phyloP scores from a whole-genome alignment of 2,329 filamentous ascomycete genomes.

The Venturia pyrina region DNA sequence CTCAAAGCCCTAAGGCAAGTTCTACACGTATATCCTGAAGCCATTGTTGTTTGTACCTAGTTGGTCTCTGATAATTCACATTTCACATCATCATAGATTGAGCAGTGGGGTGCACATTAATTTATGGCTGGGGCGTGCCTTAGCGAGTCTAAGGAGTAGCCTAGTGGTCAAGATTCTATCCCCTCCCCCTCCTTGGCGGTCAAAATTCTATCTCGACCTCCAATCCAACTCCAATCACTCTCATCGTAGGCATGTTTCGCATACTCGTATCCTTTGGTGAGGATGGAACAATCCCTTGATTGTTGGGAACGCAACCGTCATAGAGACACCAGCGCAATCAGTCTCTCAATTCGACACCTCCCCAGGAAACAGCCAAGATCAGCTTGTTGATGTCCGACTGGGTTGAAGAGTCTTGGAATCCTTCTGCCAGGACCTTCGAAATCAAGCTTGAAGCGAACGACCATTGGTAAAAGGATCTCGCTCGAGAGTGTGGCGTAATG shows the following conservation, averaged over 20 bases:
- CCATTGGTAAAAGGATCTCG: neutral
- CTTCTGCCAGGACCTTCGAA: neutral
- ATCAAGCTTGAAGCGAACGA: neutral
- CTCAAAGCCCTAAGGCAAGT: slow-evolving; percentile 24
- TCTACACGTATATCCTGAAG: slow-evolving; percentile 26
- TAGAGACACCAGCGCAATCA: neutral
- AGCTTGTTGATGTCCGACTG: neutral
- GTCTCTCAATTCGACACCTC: neutral
- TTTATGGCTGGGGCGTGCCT: too few relatives aligned
- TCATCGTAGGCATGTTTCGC: too few relatives aligned
- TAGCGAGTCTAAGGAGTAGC: too few relatives aligned
- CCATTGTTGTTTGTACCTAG: slow-evolving; percentile 20
- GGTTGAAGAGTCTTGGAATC: too few relatives aligned
- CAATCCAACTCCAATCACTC: too few relatives aligned
- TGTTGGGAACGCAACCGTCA: neutral
- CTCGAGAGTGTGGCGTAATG: neutral
- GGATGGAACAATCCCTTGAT: neutral
- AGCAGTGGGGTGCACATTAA: too few relatives aligned
- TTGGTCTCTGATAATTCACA: neutral
- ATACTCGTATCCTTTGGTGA: neutral
- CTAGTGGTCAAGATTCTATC: too few relatives aligned
- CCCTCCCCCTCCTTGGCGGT: too few relatives aligned
- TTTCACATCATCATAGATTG: neutral
- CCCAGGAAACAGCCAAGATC: neutral
- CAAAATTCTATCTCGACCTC: too few relatives aligned